Base-by-base conservation (phyloP, 2,329 filamentous ascomycete species). In the Onygena corvina region DNA sequence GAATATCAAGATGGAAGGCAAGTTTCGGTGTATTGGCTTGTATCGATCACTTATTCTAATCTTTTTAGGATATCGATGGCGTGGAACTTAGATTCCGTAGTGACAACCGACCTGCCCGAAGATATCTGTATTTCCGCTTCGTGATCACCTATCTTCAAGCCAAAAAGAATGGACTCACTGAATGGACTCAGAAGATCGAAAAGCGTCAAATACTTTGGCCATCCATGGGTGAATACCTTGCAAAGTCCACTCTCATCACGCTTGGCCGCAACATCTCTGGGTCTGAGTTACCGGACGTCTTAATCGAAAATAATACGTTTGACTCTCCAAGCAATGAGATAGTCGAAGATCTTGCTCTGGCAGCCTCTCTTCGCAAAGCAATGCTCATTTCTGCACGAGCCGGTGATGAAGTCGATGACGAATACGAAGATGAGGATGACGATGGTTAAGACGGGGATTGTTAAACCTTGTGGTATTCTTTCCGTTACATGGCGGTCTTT, bases 101-200 rank as follows among this genome's bases (percentile, higher is more conserved):
- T 18, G 47, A 53, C 2, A 56, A 53, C n/a, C 51, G 53, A 3
- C 56, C 56, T 20, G 49, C 53, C 3, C 47, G 50, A 2, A 34
- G 54, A 27, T 58, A 56, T 33, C 52, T 59, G 4, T 56, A 55
- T 44, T 58, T 58, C 46, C 47, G 56, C 5, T 59, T 54, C 38
- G 23, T 59, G 0, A 52, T 57, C 9, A 55, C 56, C 3, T 57
- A 56, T 45, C 42, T 54, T 12, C 4, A 44, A 23, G 40, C 30
- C 1, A 52, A 52, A 31, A 40, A 30, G 16, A 14, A 14, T 6
- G 48, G 45, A 3, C 48, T 48, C 33, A 4, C 25, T 12, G n/a
- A 50, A 11, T 50, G 51, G 48, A 29, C 18, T 3, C 30, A 46
- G 3, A 23, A 45, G 9, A 34, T 46, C 45, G 23, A 48, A n/a